A percentile compares a stretch with the other conserved stretches of the same genome.
Conservation (phyloP, 2,329 filamentous ascomycete genomes). For the Cladophialophora chaetospira region DNA sequence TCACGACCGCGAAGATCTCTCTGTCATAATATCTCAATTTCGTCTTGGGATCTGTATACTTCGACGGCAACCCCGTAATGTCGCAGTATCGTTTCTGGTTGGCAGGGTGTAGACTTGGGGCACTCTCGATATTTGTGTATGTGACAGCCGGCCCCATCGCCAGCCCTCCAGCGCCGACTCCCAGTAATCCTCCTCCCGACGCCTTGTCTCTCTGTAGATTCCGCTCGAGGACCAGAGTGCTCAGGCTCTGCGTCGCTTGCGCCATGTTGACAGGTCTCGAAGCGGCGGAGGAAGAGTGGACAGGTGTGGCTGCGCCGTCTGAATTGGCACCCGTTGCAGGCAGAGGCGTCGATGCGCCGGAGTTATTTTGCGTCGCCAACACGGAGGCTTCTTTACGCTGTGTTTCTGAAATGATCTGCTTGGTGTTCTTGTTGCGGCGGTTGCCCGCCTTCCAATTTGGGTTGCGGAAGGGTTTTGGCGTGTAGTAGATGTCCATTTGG, state of each 20-base stretch:
- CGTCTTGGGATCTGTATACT: constrained; percentile 94
- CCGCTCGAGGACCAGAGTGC: constrained; percentile 85
- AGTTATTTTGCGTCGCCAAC: constrained; percentile 79
- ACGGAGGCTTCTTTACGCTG: constrained; percentile 87
- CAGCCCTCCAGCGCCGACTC: neutral
- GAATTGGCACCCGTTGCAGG: constrained; percentile 41
- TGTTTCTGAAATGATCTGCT: constrained; percentile 89
- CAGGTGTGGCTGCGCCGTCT: constrained; percentile 45
- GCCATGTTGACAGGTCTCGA: constrained; percentile 70
- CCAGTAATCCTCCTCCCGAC: constrained; percentile 14
- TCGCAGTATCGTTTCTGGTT: constrained; percentile 92
- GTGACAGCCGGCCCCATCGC: constrained; percentile 68
- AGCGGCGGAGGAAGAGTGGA: constrained; percentile 24
- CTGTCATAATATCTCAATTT: constrained; percentile 88
- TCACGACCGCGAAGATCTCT: constrained; percentile 85
- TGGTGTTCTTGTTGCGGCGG: constrained; percentile 98
- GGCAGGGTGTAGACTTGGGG: constrained; percentile 76
- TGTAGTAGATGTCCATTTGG: constrained; percentile 83
- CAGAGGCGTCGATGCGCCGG: constrained; percentile 72
- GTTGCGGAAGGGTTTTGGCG: constrained; percentile 88
- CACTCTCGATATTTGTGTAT: constrained; percentile 95
- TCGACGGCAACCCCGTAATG: constrained; percentile 86
- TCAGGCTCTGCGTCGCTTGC: constrained; percentile 84
- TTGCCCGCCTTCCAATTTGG: constrained; percentile 86
- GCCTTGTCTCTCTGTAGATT: constrained; percentile 49